phyloP scores from a whole-genome alignment of 2,329 filamentous ascomycete species.

The Phialophora macrospora region DNA sequence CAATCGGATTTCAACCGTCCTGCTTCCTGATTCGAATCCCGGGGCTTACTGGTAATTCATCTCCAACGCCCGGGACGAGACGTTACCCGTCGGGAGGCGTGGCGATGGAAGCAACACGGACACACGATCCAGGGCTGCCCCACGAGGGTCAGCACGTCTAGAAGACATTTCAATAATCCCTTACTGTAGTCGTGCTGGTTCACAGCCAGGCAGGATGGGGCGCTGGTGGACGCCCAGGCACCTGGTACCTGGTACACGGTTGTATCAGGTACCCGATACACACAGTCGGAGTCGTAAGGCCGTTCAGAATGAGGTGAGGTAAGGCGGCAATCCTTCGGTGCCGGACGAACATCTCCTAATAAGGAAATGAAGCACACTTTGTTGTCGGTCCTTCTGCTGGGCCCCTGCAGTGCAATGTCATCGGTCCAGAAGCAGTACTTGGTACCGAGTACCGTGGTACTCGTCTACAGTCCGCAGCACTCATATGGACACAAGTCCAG shows the following conservation, averaged over 20 bases:
- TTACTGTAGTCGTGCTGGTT: too few species aligned
- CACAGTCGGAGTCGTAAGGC: not conserved
- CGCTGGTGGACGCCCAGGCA: not conserved
- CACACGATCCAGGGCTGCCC: not conserved
- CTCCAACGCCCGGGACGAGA: not conserved
- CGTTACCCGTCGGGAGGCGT: not conserved
- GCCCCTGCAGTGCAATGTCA: not conserved
- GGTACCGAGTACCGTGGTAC: too few species aligned
- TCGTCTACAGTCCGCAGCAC: too few species aligned
- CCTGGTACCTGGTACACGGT: not conserved
- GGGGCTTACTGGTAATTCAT: not conserved
- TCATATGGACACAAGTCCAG: too few species aligned
- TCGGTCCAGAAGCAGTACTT: not conserved
- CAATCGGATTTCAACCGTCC: constrained; percentile 12
- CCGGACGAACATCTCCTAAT: constrained; percentile 4
- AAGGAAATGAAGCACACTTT: constrained; percentile 3
- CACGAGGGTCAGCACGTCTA: not conserved
- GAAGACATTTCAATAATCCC: not conserved
- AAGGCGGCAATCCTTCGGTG: constrained; percentile 3
- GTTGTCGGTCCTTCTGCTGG: not conserved
- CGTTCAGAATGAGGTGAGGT: not conserved
- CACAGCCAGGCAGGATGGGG: not conserved
- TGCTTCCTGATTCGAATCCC: constrained; percentile 1
- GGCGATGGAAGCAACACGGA: not conserved
- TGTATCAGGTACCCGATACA: not conserved